Evolutionary conservation across 2,329 filamentous ascomycete species (phyloP).

Genomic region (Onygenales sp.): DNA sequence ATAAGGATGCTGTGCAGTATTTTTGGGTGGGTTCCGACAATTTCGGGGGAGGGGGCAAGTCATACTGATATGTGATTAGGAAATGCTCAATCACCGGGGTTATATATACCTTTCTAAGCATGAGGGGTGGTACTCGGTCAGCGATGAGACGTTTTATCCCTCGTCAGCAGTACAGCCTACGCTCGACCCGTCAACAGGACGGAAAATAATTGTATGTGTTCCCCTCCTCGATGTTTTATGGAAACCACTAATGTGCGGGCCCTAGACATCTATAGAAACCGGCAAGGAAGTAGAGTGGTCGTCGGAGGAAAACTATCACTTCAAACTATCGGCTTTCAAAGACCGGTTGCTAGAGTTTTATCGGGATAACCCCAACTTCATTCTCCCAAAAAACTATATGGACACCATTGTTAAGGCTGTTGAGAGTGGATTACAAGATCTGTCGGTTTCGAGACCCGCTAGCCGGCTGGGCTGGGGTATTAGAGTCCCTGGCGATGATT

Average conservation of each 20-base stretch:
- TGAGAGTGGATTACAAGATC: constrained; percentile 65
- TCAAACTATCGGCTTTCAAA: constrained; percentile 73
- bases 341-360: constrained; percentile 76
- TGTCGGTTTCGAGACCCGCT: constrained; percentile 77
- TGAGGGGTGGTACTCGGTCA: constrained; percentile 92
- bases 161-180: constrained; percentile 62
- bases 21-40: constrained; percentile 56
- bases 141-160: constrained; percentile 94
- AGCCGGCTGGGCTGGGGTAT: constrained; percentile 81
- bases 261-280: constrained; percentile 63
- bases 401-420: constrained; percentile 72
- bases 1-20: constrained; percentile 75
- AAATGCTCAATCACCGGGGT: constrained; percentile 62
- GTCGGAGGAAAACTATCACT: constrained; percentile 90
- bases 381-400: constrained; percentile 64
- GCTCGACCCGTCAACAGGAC: constrained; percentile 69
- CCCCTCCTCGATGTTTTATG: background rate
- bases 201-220: constrained; percentile 59
- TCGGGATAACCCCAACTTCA: constrained; percentile 63
- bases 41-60: background rate
- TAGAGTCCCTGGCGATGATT: constrained; percentile 69
- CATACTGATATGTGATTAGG: constrained; percentile 24
- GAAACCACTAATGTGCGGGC: constrained; percentile 8
- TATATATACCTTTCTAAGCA: constrained; percentile 80
- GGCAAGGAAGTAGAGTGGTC: constrained; percentile 92